A percentile compares a stretch with the other conserved stretches of the same genome.
phyloP scores from a whole-genome alignment of 805 yeast genomes.

The Candida maris region DNA sequence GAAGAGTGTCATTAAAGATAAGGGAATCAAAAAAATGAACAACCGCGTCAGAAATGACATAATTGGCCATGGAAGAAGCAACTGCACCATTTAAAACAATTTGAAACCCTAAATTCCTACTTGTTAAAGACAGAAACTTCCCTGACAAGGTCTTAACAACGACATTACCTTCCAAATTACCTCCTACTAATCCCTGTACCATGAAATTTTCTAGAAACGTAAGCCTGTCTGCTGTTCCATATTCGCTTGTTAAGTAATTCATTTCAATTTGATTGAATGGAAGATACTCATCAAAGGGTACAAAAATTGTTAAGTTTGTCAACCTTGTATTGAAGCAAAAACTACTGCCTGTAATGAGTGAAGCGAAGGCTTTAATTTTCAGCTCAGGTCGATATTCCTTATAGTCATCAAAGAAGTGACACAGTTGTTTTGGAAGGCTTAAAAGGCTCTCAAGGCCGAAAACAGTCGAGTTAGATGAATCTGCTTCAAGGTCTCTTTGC shows the following conservation, averaged over 20 bases:
- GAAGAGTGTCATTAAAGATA: slow-evolving; percentile 20
- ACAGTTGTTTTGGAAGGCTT: slow-evolving; percentile 35
- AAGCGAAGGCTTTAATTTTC: slow-evolving; percentile 17
- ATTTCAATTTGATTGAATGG: slow-evolving; percentile 40
- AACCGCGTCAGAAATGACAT: slow-evolving; percentile 45
- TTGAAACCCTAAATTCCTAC: slow-evolving; percentile 31
- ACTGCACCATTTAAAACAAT: slow-evolving; percentile 34
- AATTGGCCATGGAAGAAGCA: slow-evolving; percentile 36
- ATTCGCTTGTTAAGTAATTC: slow-evolving; percentile 36
- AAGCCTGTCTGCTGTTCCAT: slow-evolving; percentile 30
- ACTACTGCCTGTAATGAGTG: slow-evolving; percentile 15
- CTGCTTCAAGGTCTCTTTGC: slow-evolving; percentile 55
- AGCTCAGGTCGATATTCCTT: slow-evolving; percentile 14
- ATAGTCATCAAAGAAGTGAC: slow-evolving; percentile 31
- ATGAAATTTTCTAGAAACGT: slow-evolving; percentile 32
- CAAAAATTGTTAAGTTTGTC: slow-evolving; percentile 39
- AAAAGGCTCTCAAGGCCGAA: slow-evolving; percentile 57
- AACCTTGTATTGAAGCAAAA: slow-evolving; percentile 20
- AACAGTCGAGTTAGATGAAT: slow-evolving; percentile 59
- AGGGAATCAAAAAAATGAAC: slow-evolving; percentile 44
- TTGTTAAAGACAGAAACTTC: slow-evolving; percentile 18
- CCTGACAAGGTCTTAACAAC: slow-evolving; percentile 27
- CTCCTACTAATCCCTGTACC: slow-evolving; percentile 44
- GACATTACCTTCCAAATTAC: slow-evolving; percentile 27
- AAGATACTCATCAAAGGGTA: slow-evolving; percentile 43